phyloP scores from a whole-genome alignment of 1,284 basidiomycete genomes.

The Psilocybe mexicana region DNA sequence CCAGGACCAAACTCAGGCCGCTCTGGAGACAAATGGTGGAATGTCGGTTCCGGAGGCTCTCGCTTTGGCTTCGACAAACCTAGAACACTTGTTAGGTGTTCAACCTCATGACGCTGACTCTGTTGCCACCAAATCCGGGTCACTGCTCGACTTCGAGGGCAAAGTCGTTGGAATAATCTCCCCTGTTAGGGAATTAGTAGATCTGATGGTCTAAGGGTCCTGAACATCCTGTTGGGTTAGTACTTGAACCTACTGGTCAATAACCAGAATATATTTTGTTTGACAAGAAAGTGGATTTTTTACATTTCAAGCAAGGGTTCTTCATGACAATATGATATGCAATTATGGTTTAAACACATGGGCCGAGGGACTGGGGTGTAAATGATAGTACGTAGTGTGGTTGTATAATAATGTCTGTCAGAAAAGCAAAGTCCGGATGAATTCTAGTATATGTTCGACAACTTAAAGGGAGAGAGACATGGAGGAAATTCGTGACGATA shows the following conservation, averaged over 20 bases:
- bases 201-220: conserved; percentile 28
- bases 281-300: too few species aligned
- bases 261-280: too few species aligned
- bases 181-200: conserved; percentile 41
- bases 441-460: conserved; percentile 4
- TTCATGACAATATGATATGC: background rate
- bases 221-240: too few species aligned
- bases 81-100: conserved; percentile 56
- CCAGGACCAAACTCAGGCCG: conserved; percentile 28
- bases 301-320: background rate
- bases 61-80: conserved; percentile 55
- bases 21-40: conserved; percentile 40
- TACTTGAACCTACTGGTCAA: too few species aligned
- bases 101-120: conserved; percentile 47
- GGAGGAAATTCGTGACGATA: conserved; percentile 2
- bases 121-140: conserved; percentile 61
- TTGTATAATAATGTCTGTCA: conserved; percentile 10
- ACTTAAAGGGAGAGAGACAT: conserved; percentile 4
- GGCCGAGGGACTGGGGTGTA: background rate
- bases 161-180: conserved; percentile 66
- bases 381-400: conserved; percentile 4
- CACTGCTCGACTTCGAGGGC: conserved; percentile 54
- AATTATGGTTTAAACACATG: conserved; percentile 5
- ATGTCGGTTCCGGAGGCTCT: conserved; percentile 56
- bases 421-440: conserved; percentile 2